Evolutionary conservation across 2,329 filamentous ascomycete species (phyloP).

Genomic region (Cladophialophora psammophila): DNA sequence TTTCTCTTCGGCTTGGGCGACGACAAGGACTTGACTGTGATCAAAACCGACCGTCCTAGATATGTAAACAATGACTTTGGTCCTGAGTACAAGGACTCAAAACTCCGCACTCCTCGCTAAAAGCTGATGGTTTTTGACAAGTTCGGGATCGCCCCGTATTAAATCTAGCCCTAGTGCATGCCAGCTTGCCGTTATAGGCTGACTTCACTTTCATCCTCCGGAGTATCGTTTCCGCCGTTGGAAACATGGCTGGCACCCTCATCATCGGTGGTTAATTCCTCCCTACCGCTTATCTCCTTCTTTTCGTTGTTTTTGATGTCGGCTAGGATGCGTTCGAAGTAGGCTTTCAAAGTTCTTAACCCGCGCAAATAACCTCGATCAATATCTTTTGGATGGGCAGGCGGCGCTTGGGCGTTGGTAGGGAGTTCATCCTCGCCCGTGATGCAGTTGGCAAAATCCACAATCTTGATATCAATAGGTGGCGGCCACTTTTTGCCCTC

Average conservation of each 20-base stretch:
- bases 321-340: slow-evolving; percentile 85
- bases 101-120: slow-evolving; percentile 38
- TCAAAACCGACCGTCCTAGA: not conserved
- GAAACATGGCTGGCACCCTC: slow-evolving; percentile 24
- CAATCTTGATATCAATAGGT: slow-evolving; percentile 90
- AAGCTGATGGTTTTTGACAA: slow-evolving; percentile 16
- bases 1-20: not conserved
- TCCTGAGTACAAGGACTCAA: not conserved
- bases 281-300: slow-evolving; percentile 53
- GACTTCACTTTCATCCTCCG: slow-evolving; percentile 37
- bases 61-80: not conserved
- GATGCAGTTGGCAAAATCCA: slow-evolving; percentile 97
- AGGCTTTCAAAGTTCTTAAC: slow-evolving; percentile 76
- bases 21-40: not conserved
- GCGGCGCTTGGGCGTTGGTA: slow-evolving; percentile 73
- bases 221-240: slow-evolving; percentile 14
- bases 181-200: slow-evolving; percentile 26
- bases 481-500: slow-evolving; percentile 46
- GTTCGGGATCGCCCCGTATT: slow-evolving; percentile 32
- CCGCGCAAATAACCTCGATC: slow-evolving; percentile 91
- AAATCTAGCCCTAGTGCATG: slow-evolving; percentile 18
- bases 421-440: slow-evolving; percentile 77
- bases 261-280: slow-evolving; percentile 43
- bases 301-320: slow-evolving; percentile 66
- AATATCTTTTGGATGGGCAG: slow-evolving; percentile 77